phyloP scores from a whole-genome alignment of 2,329 filamentous ascomycete species.

The Lomentospora prolificans region DNA sequence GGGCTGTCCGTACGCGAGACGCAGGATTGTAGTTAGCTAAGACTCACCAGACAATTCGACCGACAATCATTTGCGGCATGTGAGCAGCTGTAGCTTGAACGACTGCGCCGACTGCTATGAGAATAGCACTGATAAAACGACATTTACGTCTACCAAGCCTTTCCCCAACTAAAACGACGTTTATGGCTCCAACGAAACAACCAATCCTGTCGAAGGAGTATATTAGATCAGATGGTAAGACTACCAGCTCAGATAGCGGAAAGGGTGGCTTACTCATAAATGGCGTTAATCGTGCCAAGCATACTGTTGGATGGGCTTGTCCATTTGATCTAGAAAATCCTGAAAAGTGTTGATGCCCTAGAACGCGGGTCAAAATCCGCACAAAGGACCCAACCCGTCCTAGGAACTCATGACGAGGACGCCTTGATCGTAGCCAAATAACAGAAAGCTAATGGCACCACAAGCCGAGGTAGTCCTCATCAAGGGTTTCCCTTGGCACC shows the following conservation, averaged over 20 bases:
- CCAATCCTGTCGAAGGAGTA: not conserved
- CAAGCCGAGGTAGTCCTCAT: constrained; percentile 3
- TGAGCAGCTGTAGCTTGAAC: constrained; percentile 49
- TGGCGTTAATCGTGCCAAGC: constrained; percentile 9
- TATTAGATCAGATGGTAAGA: not conserved
- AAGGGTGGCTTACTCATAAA: constrained; percentile 1
- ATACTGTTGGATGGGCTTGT: constrained; percentile 4
- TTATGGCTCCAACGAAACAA: constrained; percentile 7
- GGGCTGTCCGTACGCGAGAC: too few relatives aligned
- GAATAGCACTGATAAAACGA: constrained; percentile 47
- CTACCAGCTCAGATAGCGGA: not conserved
- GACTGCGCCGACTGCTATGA: constrained; percentile 47
- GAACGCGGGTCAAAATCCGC: not conserved
- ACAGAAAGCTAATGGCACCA: constrained; percentile 37
- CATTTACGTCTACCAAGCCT: constrained; percentile 48
- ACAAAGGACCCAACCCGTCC: not conserved
- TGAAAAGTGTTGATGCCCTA: constrained; percentile 37
- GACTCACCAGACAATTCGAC: constrained; percentile 40
- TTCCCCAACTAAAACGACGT: constrained; percentile 39
- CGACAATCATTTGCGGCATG: constrained; percentile 38
- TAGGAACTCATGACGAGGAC: constrained; percentile 6
- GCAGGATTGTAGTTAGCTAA: too few relatives aligned
- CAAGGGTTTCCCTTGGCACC: constrained; percentile 3
- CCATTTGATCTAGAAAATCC: constrained; percentile 38
- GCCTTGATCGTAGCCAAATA: constrained; percentile 49